Conservation (phyloP, 2,329 filamentous ascomycete genomes). For the Trichoderma cornu-damae region DNA sequence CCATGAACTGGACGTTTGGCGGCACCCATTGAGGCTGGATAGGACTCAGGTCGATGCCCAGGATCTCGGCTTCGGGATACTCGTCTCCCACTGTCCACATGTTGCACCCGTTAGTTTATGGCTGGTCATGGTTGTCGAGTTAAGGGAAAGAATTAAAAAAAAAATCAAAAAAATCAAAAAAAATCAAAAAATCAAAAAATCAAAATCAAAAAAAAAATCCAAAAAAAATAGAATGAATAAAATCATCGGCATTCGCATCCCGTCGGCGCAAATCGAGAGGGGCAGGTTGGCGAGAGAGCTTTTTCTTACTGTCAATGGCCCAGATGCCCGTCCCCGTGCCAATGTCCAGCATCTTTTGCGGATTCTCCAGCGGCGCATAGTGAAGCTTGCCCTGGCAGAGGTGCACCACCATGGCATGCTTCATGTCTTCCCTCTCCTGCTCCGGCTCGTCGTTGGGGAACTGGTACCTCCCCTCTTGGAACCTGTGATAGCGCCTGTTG, state of each 20-base stretch:
- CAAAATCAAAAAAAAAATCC: not conserved
- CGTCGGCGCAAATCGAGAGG: not conserved
- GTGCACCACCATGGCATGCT: conserved; percentile 36
- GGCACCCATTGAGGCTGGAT: conserved; percentile 34
- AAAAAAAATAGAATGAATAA: too few relatives aligned
- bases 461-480: conserved; percentile 36
- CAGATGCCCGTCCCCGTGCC: conserved; percentile 37
- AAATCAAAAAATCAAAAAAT: not conserved
- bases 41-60: conserved; percentile 38
- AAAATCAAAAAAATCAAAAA: too few relatives aligned
- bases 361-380: conserved; percentile 38
- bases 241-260: not conserved
- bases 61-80: conserved; percentile 36
- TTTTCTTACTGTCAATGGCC: conserved; percentile 41
- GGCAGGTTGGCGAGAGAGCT: too few relatives aligned
- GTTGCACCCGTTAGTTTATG: conserved; percentile 2
- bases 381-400: conserved; percentile 37
- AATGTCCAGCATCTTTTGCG: conserved; percentile 38
- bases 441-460: conserved; percentile 42
- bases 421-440: conserved; percentile 41
- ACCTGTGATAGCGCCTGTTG: conserved; percentile 39
- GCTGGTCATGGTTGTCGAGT: not conserved
- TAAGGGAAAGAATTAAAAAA: not conserved
- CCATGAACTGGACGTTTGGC: conserved; percentile 35
- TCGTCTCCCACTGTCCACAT: conserved; percentile 31